These are phyloP conservation scores for Microcyclosporella mali DNA, from an alignment of 2,329 filamentous ascomycete genomes.

Conservation along the genomic window DNA sequence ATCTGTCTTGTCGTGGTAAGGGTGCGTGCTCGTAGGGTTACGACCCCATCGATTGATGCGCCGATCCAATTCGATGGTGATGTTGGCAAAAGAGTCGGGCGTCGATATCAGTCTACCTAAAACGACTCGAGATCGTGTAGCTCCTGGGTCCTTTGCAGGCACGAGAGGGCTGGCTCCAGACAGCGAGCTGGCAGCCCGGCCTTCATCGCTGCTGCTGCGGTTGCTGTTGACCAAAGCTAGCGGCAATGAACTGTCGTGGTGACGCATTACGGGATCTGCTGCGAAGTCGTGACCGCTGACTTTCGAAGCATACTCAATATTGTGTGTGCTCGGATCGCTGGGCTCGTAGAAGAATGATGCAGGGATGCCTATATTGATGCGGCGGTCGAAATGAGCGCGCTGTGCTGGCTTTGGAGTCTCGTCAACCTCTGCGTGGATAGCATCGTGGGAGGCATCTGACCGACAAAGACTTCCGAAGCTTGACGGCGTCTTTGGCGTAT, in stretches of 20 bases:
- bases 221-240: conserved; percentile 1
- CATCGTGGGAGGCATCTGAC: conserved; percentile 9
- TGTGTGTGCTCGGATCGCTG: conserved; percentile 40
- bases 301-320: conserved; percentile 40
- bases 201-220: no score
- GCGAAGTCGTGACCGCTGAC: conserved; percentile 42
- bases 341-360: conserved; percentile 43
- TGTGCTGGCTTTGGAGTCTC: conserved; percentile 25
- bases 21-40: conserved; percentile 58
- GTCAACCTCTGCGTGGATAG: conserved; percentile 11
- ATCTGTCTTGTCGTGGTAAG: conserved; percentile 59
- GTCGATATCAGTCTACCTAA: conserved; percentile 64
- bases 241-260: conserved; percentile 7
- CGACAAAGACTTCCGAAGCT: conserved; percentile 5
- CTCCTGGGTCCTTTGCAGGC: no score
- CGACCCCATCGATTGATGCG: conserved; percentile 74
- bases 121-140: neutral
- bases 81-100: conserved; percentile 57
- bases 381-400: conserved; percentile 33
- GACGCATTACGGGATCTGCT: conserved; percentile 19
- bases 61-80: conserved; percentile 60
- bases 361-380: conserved; percentile 40
- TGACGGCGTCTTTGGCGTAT: conserved; percentile 22
- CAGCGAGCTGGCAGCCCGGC: no score
- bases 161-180: no score